Evolutionary conservation across 2,329 filamentous ascomycete genomes (phyloP), one percentile per base, ranked within the genome.

Genomic region (Clonostachys byssicola): DNA sequence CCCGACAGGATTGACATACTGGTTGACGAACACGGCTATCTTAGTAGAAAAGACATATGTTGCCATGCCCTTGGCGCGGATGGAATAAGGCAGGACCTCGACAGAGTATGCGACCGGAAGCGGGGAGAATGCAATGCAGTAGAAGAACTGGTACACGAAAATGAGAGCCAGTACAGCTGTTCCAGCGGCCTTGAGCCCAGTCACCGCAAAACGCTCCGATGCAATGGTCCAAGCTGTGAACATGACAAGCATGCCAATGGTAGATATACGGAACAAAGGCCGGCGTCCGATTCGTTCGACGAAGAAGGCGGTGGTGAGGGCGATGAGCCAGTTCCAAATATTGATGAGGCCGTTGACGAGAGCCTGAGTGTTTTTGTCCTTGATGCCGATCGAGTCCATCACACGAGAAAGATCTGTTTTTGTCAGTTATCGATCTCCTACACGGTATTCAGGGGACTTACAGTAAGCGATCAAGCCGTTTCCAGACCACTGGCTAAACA

Each of bases 41-140:
- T 62, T 61, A 5, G 58, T 61, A 0, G 57, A 45, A 12, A 62
- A 56, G 2, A 61, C 56, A 4, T 60, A 62, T 1, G 54, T 54
- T 0, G 55, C 58, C 54, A 80, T 71, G 52, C 78, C 77, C 49
- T 75, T 75, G 7, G 74, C 71, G 9, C 77, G 71, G 43, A 75
- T 70, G 1, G 71, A 67, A 54, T 72, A 81, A 1, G 77, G 77
- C 50, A 78, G 74, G 1, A 80, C 56, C 51, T 81, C 77, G 18
- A 78, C 66, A 0, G 79, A 68, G 60, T 78, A 80, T 6, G 74
- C 59, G 30, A 55, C 57, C 0, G 74, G 75, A 17, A 80, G 64
- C 3, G 77, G 72, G 43, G 78, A 79, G 59, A 78, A 78, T 9
- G 73, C 76, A 42, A 79, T 68, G 52, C 78, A 78, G 60, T 79